Percentiles rank a stretch among this genome's conserved stretches.
Conservation (phyloP, 2,329 filamentous ascomycete genomes). For the Trichophyton simii region DNA sequence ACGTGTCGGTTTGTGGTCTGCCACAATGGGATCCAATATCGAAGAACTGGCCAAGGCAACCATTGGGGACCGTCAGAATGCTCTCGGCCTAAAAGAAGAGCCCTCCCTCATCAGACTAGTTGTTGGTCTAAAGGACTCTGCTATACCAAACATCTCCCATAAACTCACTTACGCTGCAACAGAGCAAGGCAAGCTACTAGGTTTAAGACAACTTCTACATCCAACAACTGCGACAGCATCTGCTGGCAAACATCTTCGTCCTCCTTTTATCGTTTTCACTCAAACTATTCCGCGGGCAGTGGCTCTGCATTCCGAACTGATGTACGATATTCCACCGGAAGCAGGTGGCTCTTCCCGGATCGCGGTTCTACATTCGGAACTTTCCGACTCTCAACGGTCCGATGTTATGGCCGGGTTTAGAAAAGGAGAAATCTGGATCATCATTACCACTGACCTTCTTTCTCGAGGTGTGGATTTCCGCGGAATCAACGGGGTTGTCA, state of each 20-base stretch:
- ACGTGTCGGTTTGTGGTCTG: conserved; percentile 78
- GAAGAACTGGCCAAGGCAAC: conserved; percentile 65
- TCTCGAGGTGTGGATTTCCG: conserved; percentile 89
- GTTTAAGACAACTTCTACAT: conserved; percentile 76
- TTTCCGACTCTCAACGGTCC: conserved; percentile 63
- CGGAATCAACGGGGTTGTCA: conserved; percentile 89
- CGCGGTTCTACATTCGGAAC: conserved; percentile 77
- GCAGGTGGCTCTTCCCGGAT: conserved; percentile 76
- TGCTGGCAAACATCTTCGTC: conserved; percentile 47
- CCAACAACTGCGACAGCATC: conserved; percentile 48
- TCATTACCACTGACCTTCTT: conserved; percentile 90
- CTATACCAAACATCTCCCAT: conserved; percentile 83
- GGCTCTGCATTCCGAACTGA: conserved; percentile 76
- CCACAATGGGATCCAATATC: conserved; percentile 89
- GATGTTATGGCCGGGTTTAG: conserved; percentile 82
- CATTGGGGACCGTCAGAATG: conserved; percentile 43
- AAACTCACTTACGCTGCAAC: conserved; percentile 82
- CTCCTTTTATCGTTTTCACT: conserved; percentile 89
- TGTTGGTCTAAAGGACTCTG: conserved; percentile 91
- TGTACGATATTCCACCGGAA: conserved; percentile 84
- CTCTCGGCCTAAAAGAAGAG: conserved; percentile 24
- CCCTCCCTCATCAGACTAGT: conserved; percentile 65
- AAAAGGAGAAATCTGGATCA: conserved; percentile 83
- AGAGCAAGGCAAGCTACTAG: conserved; percentile 85
- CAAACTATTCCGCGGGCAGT: conserved; percentile 87